Evolutionary conservation across 2,329 filamentous ascomycete species (phyloP), one percentile per base, ranked within the genome.

Genomic region (Periconia macrospinosa): DNA sequence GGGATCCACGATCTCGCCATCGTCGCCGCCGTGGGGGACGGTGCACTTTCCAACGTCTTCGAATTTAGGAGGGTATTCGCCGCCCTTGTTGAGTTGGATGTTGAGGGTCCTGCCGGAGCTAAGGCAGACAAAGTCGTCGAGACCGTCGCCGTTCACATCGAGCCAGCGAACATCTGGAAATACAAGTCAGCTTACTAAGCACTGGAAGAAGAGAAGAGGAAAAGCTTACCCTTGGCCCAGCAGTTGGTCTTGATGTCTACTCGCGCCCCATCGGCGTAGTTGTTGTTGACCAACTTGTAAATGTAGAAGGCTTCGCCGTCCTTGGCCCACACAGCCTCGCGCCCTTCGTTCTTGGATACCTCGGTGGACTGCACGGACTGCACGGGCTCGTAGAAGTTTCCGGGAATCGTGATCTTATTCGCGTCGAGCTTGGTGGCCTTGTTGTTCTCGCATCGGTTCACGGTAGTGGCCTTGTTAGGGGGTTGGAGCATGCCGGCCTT

Each of bases 61-160:
- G 45, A 47, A 47, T 6, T 3, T 47, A 8, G 45, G 45, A 15
- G 45, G 45, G 33, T 47, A 37, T 3, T 23, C 30, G 23, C 18
- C 18, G 27, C 43, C 43, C 43, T 45, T 30, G 18, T 47, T 47
- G 45, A 47, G n/a, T 15, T 19, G 33, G 45, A 47, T 18, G 19
- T 35, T 20, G 11, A 30, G 33, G 23, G 33, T 17, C 2, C 18
- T 20, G 14, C 37, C 15, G 15, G n/a, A 1, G 19, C 17, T 30
- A 14, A 47, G 30, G 30, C 45, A 47, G 45, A 47, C 17, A n/a
- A 47, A 47, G 30, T 47, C 45, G n/a, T 37, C 45, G n/a, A 47
- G 18, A 18, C 45, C 45, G 17, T 50, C 47, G 15, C 33, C 33
- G 40, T 50, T 44, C 11, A 50, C 47, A 11, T 50, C 47, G 40